phyloP scores from a whole-genome alignment of 2,329 filamentous ascomycete genomes.

The Talaromyces funiculosus region DNA sequence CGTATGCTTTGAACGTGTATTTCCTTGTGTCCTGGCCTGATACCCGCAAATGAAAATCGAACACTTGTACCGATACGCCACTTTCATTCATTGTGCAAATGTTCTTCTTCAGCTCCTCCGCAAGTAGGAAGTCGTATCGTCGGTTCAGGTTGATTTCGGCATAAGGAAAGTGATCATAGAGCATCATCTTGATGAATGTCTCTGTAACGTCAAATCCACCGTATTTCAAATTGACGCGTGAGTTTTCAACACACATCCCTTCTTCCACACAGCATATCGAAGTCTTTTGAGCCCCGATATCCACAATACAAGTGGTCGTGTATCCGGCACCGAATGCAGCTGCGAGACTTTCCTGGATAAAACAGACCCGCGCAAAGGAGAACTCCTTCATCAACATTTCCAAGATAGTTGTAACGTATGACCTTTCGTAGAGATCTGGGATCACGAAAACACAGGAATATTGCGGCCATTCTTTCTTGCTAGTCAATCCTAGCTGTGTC shows the following conservation, averaged over 20 bases:
- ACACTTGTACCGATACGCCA: conserved; percentile 80
- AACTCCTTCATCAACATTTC: conserved; percentile 85
- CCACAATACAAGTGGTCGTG: conserved; percentile 88
- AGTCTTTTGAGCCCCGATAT: conserved; percentile 95
- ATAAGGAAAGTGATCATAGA: conserved; percentile 93
- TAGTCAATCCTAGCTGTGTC: conserved; percentile 71
- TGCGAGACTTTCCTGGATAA: conserved; percentile 93
- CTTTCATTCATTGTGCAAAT: conserved; percentile 87
- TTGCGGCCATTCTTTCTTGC: conserved; percentile 75
- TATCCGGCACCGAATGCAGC: conserved; percentile 94
- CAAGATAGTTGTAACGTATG: conserved; percentile 77
- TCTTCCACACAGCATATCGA: conserved; percentile 96
- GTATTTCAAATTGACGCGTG: conserved; percentile 88
- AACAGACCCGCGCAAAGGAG: conserved; percentile 80
- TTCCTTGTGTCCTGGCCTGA: conserved; percentile 85
- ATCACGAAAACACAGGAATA: conserved; percentile 98
- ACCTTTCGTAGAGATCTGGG: conserved; percentile 92
- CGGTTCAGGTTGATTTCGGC: conserved; percentile 85
- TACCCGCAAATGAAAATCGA: conserved; percentile 84
- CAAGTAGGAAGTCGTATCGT: conserved; percentile 85
- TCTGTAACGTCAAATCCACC: conserved; percentile 91
- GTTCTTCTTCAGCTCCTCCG: conserved; percentile 92
- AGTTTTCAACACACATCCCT: conserved; percentile 90
- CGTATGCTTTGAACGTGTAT: conserved; percentile 94
- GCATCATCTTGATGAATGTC: conserved; percentile 95